phyloP scores from a whole-genome alignment of 257 asterid genomes.

The Penstemon barbatus region DNA sequence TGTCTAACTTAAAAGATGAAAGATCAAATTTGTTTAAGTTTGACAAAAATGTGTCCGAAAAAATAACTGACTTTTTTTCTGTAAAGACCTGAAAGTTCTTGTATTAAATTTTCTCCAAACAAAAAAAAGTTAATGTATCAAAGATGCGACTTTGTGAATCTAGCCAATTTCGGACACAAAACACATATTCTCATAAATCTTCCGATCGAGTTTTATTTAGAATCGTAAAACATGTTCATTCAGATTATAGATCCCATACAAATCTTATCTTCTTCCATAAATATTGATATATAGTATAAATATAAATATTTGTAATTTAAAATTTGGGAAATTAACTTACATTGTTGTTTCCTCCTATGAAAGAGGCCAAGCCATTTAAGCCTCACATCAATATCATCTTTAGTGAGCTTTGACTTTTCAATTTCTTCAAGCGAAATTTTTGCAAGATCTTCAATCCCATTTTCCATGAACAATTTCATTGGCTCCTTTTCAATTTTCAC shows the following conservation, averaged over 20 bases:
- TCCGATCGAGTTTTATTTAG: neutral
- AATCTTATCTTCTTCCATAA: no score
- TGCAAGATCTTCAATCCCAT: constrained; percentile 69
- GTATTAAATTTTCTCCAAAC: neutral
- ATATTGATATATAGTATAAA: no score
- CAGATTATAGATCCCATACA: neutral
- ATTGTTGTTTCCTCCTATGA: constrained; percentile 87
- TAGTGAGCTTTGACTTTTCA: constrained; percentile 64
- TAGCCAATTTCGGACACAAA: neutral
- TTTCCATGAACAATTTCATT: constrained; percentile 83
- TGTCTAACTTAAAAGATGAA: no score
- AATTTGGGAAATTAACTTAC: constrained; percentile 45
- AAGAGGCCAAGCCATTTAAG: constrained; percentile 98
- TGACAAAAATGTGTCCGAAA: no score
- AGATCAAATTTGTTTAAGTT: no score
- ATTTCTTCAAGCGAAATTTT: constrained; percentile 69
- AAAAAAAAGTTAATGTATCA: no score
- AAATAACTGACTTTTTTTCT: no score
- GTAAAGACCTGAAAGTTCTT: no score
- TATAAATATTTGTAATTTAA: neutral
- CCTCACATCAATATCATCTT: constrained; percentile 85
- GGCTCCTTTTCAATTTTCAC: constrained; percentile 87
- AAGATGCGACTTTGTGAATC: neutral
- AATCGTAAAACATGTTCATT: neutral
- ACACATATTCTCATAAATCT: neutral